Evolutionary conservation across 495 filamentous ascomycete species (phyloP).

Genomic region (Corynascus novoguineensis): DNA sequence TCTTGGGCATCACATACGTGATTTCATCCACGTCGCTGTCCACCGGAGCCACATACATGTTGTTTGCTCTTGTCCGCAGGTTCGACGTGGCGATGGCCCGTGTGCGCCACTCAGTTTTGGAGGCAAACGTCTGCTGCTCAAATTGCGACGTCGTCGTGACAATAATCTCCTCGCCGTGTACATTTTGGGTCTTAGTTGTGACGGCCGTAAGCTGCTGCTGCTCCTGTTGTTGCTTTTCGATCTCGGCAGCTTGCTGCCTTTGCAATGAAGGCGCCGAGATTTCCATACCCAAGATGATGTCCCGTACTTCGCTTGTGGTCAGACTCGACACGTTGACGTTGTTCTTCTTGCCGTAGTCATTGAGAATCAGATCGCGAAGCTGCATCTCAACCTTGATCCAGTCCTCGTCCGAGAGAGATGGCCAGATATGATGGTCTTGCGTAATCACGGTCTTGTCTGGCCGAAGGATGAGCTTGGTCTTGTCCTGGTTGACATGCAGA

Average conservation of each 20-base stretch:
- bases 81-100: slow-evolving; percentile 95
- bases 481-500: slow-evolving; percentile 95
- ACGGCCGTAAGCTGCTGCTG: slow-evolving; percentile 94
- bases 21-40: slow-evolving; percentile 77
- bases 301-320: slow-evolving; percentile 92
- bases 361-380: slow-evolving; percentile 89
- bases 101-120: slow-evolving; percentile 98
- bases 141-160: slow-evolving; percentile 97
- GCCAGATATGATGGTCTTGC: slow-evolving; percentile 99
- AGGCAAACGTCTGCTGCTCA: slow-evolving; percentile 94
- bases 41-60: slow-evolving; percentile 96
- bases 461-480: slow-evolving; percentile 94
- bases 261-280: slow-evolving; percentile 98
- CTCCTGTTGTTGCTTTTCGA: slow-evolving; percentile 98
- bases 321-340: slow-evolving; percentile 97
- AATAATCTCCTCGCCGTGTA: slow-evolving; percentile 95
- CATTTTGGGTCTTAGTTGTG: slow-evolving; percentile 97
- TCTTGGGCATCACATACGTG: slow-evolving; percentile 98
- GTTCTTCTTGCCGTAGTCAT: slow-evolving; percentile 99
- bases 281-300: slow-evolving; percentile 99
- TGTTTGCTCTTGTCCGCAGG: slow-evolving; percentile 88
- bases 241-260: slow-evolving; percentile 96
- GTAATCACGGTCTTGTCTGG: slow-evolving; percentile 98
- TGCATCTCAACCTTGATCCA: slow-evolving; percentile 99
- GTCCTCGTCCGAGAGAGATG: slow-evolving; percentile 86